These are phyloP conservation scores for Oryza punctata DNA, from an alignment of 176 grass and related monocot genomes.

Conservation along the genomic window DNA sequence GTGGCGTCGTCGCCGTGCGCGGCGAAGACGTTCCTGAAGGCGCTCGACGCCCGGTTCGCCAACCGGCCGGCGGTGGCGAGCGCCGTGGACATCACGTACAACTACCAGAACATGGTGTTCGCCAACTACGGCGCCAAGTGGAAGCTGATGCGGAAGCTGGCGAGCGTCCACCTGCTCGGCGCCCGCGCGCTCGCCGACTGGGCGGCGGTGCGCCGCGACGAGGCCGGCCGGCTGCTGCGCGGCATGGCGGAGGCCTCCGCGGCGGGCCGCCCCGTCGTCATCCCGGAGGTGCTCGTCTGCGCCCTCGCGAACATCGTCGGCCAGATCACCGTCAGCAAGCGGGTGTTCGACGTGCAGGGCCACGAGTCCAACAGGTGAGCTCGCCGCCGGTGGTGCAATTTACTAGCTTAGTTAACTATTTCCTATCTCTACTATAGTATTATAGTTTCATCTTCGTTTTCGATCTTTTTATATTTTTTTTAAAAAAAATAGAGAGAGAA, in stretches of 20 bases:
- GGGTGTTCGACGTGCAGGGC: slow-evolving; percentile 74
- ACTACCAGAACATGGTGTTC: slow-evolving; percentile 85
- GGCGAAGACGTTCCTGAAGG: slow-evolving; percentile 69
- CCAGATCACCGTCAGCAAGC: slow-evolving; percentile 73
- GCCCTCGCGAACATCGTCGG: slow-evolving; percentile 81
- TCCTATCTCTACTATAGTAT: neutral
- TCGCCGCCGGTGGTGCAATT: neutral
- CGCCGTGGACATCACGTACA: slow-evolving; percentile 74
- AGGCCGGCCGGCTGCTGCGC: slow-evolving; percentile 36
- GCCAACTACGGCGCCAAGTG: slow-evolving; percentile 65
- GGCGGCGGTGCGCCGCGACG: slow-evolving; percentile 61
- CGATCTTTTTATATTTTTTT: neutral
- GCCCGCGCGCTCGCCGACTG: slow-evolving; percentile 67
- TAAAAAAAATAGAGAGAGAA: neutral
- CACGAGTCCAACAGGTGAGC: slow-evolving; percentile 61
- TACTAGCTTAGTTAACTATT: too few species aligned
- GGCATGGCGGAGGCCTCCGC: slow-evolving; percentile 37
- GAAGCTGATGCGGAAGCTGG: slow-evolving; percentile 91
- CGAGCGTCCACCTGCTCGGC: slow-evolving; percentile 79
- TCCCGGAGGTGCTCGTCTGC: slow-evolving; percentile 79
- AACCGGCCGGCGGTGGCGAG: slow-evolving; percentile 71
- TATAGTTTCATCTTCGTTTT: neutral
- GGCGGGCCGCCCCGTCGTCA: slow-evolving; percentile 40
- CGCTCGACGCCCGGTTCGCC: slow-evolving; percentile 62
- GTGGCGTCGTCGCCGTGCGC: slow-evolving; percentile 67